Evolutionary conservation across 2,329 filamentous ascomycete genomes (phyloP).

Genomic region (Chaetothyriales sp.): DNA sequence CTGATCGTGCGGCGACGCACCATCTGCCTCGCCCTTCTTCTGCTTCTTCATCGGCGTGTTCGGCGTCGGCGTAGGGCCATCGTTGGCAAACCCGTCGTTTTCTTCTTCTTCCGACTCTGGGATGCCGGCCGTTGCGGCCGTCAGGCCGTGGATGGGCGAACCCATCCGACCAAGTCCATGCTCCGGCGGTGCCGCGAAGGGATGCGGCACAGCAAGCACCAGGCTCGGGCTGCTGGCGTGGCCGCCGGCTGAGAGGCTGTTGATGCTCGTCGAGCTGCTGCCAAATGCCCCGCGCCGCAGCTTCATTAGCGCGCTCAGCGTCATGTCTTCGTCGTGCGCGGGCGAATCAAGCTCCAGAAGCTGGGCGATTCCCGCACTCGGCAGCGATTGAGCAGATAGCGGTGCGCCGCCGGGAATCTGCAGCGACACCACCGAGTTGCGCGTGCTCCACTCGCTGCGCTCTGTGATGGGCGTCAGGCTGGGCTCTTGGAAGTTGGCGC

Average conservation of each 20-base stretch:
- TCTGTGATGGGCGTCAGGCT: constrained; percentile 95
- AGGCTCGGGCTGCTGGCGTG: constrained; percentile 26
- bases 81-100: constrained; percentile 10
- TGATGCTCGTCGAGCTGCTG: constrained; percentile 61
- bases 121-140: constrained; percentile 14
- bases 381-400: constrained; percentile 39
- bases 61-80: constrained; percentile 18
- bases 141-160: constrained; percentile 7
- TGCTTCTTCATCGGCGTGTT: constrained; percentile 16
- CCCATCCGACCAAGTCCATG: constrained; percentile 6
- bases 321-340: constrained; percentile 53
- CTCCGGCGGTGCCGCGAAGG: constrained; percentile 12
- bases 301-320: constrained; percentile 56
- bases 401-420: constrained; percentile 35
- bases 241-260: constrained; percentile 34
- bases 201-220: constrained; percentile 19
- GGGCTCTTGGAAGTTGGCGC: constrained; percentile 64
- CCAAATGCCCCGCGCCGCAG: constrained; percentile 67
- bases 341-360: constrained; percentile 47
- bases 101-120: constrained; percentile 20
- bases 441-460: constrained; percentile 85
- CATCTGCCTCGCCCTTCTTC: constrained; percentile 1
- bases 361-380: constrained; percentile 64
- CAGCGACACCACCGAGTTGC: constrained; percentile 76
- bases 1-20: constrained; percentile 12